phyloP scores from a whole-genome alignment of 2,329 filamentous ascomycete genomes.

The Pleurostoma richardsiae region DNA sequence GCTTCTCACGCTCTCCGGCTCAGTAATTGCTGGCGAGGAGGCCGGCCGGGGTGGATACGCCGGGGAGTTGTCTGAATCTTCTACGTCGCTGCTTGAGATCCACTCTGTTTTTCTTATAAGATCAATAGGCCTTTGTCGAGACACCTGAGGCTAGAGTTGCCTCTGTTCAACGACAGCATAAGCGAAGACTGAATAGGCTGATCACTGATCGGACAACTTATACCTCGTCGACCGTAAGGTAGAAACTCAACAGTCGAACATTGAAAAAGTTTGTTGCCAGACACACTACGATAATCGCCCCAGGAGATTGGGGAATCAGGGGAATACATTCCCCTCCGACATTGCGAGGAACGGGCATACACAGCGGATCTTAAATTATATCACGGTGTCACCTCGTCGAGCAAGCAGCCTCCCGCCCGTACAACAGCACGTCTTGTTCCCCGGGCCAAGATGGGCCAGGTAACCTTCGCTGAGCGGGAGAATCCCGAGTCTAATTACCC shows the following conservation, averaged over 20 bases:
- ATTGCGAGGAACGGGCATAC: not conserved
- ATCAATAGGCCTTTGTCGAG: not conserved
- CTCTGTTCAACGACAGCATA: not conserved
- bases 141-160: not conserved
- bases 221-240: too few species aligned
- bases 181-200: too few species aligned
- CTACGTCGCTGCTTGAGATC: not conserved
- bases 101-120: not conserved
- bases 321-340: not conserved
- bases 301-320: not conserved
- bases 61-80: not conserved
- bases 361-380: not conserved
- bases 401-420: not conserved
- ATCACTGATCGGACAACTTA: too few species aligned
- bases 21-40: not conserved
- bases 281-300: not conserved
- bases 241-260: too few species aligned
- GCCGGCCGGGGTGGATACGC: not conserved
- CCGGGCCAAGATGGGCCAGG: conserved; percentile 12
- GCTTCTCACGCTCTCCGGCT: not conserved
- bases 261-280: too few species aligned
- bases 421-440: not conserved
- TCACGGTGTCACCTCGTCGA: not conserved
- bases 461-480: conserved; percentile 5
- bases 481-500: conserved; percentile 36